Percentiles rank a stretch among this genome's conserved stretches.
These are phyloP conservation scores for Stellera chamaejasme DNA, from an alignment of 345 rosid genomes.

Conservation along the genomic window DNA sequence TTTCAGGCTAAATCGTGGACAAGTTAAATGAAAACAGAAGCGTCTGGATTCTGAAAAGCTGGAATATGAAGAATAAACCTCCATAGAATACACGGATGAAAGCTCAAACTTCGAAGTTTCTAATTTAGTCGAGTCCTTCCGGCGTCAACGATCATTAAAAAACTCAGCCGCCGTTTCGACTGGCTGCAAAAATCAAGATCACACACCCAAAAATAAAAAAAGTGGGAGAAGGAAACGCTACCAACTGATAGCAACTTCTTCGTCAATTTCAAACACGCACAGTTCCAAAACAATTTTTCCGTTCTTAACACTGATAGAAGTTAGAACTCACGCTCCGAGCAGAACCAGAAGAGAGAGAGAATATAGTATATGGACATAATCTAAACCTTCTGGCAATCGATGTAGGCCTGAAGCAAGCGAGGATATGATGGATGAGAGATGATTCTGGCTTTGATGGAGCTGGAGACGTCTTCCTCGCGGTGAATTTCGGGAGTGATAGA, in stretches of 20 bases:
- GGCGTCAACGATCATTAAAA: neutral
- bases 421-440: slow-evolving; percentile 80
- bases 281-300: too few relatives aligned
- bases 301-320: too few relatives aligned
- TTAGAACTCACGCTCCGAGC: slow-evolving; percentile 2
- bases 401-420: slow-evolving; percentile 75
- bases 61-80: neutral
- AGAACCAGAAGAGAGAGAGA: slow-evolving; percentile 1
- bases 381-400: slow-evolving; percentile 94
- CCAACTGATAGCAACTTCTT: slow-evolving; percentile 1
- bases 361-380: neutral
- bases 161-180: slow-evolving; percentile 12
- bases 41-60: slow-evolving; percentile 12
- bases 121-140: neutral
- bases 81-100: slow-evolving; percentile 10
- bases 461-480: slow-evolving; percentile 32
- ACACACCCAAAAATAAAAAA: slow-evolving; percentile 1
- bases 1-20: neutral
- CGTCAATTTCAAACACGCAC: neutral
- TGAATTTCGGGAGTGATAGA: slow-evolving; percentile 50
- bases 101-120: slow-evolving; percentile 14
- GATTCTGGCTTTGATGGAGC: slow-evolving; percentile 63
- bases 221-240: neutral
- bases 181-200: slow-evolving; percentile 14
- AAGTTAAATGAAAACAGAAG: neutral